A percentile compares a stretch with the other conserved stretches of the same genome.
phyloP scores from a whole-genome alignment of 352 stramenopile genomes.

The Phytopythium chamaehyphon region DNA sequence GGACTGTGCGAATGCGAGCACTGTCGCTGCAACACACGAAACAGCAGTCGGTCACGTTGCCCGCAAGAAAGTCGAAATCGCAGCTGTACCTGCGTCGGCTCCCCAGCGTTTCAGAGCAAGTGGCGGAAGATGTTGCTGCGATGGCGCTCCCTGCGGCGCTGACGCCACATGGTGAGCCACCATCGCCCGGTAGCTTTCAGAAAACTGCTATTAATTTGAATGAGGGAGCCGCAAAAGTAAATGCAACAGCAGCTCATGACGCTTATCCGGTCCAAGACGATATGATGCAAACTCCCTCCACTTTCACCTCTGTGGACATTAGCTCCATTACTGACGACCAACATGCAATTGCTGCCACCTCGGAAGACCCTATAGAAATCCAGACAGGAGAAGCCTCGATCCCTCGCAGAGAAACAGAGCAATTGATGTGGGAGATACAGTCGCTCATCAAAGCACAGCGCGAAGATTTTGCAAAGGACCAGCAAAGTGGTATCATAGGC shows the following conservation, averaged over 20 bases:
- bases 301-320: too few relatives aligned
- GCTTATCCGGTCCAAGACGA: too few relatives aligned
- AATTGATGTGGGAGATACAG: constrained; percentile 2
- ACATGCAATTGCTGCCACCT: too few relatives aligned
- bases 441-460: constrained; percentile 1
- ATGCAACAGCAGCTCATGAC: too few relatives aligned
- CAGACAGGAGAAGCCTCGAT: background rate
- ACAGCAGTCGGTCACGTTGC: constrained; percentile 9
- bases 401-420: constrained; percentile 1
- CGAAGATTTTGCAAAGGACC: background rate
- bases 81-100: constrained; percentile 23
- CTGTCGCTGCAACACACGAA: constrained; percentile 17
- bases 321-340: too few relatives aligned
- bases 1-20: constrained; percentile 9
- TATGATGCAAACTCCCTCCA: too few relatives aligned
- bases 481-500: too few relatives aligned
- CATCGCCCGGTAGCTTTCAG: background rate
- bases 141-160: background rate
- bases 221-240: too few relatives aligned
- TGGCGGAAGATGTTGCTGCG: background rate
- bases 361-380: too few relatives aligned
- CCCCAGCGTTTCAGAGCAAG: constrained; percentile 29
- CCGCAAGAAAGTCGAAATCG: constrained; percentile 18
- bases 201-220: too few relatives aligned
- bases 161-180: background rate